A percentile compares a stretch with the other conserved stretches of the same genome.
These are phyloP conservation scores for Eimeria brunetti DNA, from an alignment of 169 alveolate species.

Conservation along the genomic window DNA sequence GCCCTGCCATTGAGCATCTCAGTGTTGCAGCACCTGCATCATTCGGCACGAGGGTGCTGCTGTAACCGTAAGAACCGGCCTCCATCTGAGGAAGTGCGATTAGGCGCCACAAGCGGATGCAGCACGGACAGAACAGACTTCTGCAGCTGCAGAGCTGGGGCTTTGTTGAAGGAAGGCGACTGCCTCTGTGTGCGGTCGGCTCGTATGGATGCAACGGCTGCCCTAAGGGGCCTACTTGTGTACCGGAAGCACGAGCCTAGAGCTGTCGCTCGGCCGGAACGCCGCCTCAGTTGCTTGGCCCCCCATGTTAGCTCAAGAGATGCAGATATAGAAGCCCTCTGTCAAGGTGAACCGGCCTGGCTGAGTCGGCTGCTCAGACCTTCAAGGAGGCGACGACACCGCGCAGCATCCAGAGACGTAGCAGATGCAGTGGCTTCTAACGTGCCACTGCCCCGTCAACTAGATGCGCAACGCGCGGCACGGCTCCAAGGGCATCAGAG, in stretches of 20 bases:
- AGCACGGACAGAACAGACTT: not conserved
- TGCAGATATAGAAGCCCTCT: slow-evolving; percentile 58
- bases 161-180: not conserved
- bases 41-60: slow-evolving; percentile 43
- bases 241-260: not conserved
- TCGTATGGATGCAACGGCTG: slow-evolving; percentile 38
- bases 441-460: slow-evolving; percentile 10
- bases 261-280: slow-evolving; percentile 1
- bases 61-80: slow-evolving; percentile 22
- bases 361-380: slow-evolving; percentile 32
- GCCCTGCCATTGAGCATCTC: slow-evolving; percentile 44
- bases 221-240: slow-evolving; percentile 38
- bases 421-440: not conserved
- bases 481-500: slow-evolving; percentile 12
- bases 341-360: slow-evolving; percentile 56
- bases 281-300: slow-evolving; percentile 32
- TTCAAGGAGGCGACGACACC: slow-evolving; percentile 44
- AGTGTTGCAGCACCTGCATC: slow-evolving; percentile 55
- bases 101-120: not conserved
- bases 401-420: slow-evolving; percentile 7
- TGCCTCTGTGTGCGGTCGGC: slow-evolving; percentile 54
- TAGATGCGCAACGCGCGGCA: slow-evolving; percentile 11
- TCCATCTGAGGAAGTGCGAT: not conserved
- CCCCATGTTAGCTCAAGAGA: slow-evolving; percentile 51
- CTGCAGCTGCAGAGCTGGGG: slow-evolving; percentile 29